phyloP scores from a whole-genome alignment of 202 grass and related monocot species.

The Schoenoplectus tabernaemontani region DNA sequence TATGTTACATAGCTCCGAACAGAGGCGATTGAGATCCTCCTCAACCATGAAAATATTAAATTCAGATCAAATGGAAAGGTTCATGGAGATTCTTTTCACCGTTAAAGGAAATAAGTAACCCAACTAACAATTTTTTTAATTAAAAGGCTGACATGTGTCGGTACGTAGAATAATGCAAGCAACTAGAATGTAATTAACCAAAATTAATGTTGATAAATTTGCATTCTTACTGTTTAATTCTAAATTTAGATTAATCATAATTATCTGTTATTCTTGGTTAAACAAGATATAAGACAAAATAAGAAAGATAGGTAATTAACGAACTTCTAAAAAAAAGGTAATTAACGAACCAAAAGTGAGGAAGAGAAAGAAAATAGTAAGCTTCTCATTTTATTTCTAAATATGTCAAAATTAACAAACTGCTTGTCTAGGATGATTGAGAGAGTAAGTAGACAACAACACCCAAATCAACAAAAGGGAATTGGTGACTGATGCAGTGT shows the following conservation, averaged over 20 bases:
- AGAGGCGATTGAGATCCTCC: background rate
- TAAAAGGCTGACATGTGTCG: background rate
- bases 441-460: background rate
- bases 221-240: background rate
- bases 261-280: too few relatives aligned
- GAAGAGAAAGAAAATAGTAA: background rate
- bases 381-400: background rate
- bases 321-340: too few relatives aligned
- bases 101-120: background rate
- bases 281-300: background rate
- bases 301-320: background rate
- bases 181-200: background rate
- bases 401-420: background rate
- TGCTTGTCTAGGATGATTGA: too few relatives aligned
- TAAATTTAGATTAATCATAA: background rate
- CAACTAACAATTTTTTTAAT: background rate
- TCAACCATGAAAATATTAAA: background rate
- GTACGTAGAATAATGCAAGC: background rate
- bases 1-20: background rate
- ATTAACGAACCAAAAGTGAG: background rate
- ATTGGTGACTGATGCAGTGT: too few relatives aligned
- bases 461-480: background rate
- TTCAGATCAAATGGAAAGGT: too few relatives aligned
- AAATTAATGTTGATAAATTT: background rate
- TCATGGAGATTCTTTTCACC: background rate